Conservation (phyloP, 805 yeast genomes). For the Saccharomycopsis sp. region DNA sequence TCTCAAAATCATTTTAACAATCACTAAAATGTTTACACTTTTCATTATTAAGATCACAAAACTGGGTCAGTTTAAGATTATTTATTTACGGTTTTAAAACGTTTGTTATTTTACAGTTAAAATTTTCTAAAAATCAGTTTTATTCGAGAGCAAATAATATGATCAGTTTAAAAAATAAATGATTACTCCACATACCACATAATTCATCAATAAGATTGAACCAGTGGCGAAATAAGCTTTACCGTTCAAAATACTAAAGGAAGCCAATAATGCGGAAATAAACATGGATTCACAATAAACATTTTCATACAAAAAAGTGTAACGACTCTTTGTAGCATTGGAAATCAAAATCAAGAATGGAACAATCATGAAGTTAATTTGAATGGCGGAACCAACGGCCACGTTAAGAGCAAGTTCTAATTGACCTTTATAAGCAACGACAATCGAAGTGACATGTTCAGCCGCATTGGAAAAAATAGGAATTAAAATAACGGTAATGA, state of each 20-base stretch:
- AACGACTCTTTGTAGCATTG: conserved; percentile 8
- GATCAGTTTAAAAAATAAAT: too few relatives aligned
- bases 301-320: conserved; percentile 13
- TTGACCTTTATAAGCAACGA: conserved; percentile 17
- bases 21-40: too few relatives aligned
- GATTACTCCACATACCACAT: not conserved
- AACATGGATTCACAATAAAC: conserved; percentile 11
- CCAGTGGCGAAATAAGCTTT: conserved; percentile 15
- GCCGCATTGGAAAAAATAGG: conserved; percentile 16
- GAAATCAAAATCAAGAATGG: conserved; percentile 17
- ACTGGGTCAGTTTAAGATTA: too few relatives aligned
- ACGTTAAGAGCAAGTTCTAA: conserved; percentile 15
- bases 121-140: too few relatives aligned
- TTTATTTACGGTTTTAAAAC: too few relatives aligned
- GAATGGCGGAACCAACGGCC: conserved; percentile 17
- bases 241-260: conserved; percentile 14
- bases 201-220: conserved; percentile 6
- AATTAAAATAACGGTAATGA: conserved; percentile 17
- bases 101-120: too few relatives aligned
- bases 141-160: too few relatives aligned
- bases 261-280: conserved; percentile 9
- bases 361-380: conserved; percentile 15
- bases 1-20: too few relatives aligned
- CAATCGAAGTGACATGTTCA: conserved; percentile 16
- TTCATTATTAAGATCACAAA: too few relatives aligned